Evolutionary conservation across 768 basidiomycete genomes (phyloP).

Genomic region (Lactarius sanguifluus): DNA sequence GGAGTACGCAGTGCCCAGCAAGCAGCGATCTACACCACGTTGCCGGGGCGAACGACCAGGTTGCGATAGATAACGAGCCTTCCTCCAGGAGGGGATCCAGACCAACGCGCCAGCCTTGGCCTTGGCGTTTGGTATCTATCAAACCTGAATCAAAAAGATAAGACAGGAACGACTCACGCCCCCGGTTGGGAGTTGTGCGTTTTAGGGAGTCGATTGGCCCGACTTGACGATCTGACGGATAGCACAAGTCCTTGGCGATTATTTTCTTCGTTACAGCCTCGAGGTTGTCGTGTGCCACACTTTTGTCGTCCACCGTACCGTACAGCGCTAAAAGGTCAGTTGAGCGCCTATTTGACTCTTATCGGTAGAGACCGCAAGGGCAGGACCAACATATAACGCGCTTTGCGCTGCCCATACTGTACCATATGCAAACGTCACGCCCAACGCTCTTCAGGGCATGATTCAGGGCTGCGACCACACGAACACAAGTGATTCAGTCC

Average conservation of each 20-base stretch:
- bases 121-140: not conserved
- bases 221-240: not conserved
- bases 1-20: not conserved
- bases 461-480: not conserved
- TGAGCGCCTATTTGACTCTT: not conserved
- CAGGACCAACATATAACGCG: too few relatives aligned
- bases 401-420: too few relatives aligned
- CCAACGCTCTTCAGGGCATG: not conserved
- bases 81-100: not conserved
- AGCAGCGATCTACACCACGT: not conserved
- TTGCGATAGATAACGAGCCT: not conserved
- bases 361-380: too few relatives aligned
- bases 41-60: not conserved
- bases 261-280: not conserved
- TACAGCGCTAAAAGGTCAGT: not conserved
- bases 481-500: not conserved
- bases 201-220: not conserved
- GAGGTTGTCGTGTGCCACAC: not conserved
- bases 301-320: not conserved
- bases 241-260: not conserved
- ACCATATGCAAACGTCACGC: slow-evolving; percentile 1
- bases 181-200: not conserved
- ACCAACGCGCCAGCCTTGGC: not conserved
- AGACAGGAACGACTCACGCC: not conserved
- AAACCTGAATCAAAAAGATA: slow-evolving; percentile 3